Evolutionary conservation across 306 rosid genomes (phyloP), one percentile per base, ranked within the genome.

Genomic region (Vicia sativa): DNA sequence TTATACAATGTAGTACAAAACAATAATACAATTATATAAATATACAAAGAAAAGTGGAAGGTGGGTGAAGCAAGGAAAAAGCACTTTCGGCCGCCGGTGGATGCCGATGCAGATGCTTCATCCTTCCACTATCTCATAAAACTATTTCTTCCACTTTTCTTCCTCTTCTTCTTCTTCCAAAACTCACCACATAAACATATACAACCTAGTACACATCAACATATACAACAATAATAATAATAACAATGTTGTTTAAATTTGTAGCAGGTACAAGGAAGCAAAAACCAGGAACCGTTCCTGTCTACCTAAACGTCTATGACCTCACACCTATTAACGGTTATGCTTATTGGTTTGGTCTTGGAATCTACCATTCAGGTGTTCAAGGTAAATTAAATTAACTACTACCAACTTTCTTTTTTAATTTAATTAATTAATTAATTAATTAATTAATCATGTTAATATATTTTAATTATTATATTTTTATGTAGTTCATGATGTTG

Each of bases 291-390:
- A 81, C 82, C 3, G 89, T 82, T 41, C 98, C 98, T 10, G 98
- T 93, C 56, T 70, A 88, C 70, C 84, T 93, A 4, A 93, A 93
- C 71, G 99, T 93, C 4, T 93, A 93, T 68, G 98, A 93, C 59
- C 91, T 93, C 11, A 93, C 98, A 63, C 84, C 97, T 4, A 86
- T 93, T 7, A 93, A 93, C 59, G 97, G 96, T 11, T 93, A 90
- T 71, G 96, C 98, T 0, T 93, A 90, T 74, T 93, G 98, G 98
- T 70, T 93, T 56, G 98, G 98, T 41, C 98, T 93, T 53, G 98
- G 98, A 2, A 89, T 89, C 65, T 93, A 90, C 64, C 98, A 93
- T 79, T 93, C 98, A 3, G 98, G 98, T 3, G 96, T 93, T 18
- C 95, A 93, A 83, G 99, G 99, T 52, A 50, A 28, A 28, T 65